Evolutionary conservation across 345 rosid genomes (phyloP).

Genomic region (Eucalyptus decipiens): DNA sequence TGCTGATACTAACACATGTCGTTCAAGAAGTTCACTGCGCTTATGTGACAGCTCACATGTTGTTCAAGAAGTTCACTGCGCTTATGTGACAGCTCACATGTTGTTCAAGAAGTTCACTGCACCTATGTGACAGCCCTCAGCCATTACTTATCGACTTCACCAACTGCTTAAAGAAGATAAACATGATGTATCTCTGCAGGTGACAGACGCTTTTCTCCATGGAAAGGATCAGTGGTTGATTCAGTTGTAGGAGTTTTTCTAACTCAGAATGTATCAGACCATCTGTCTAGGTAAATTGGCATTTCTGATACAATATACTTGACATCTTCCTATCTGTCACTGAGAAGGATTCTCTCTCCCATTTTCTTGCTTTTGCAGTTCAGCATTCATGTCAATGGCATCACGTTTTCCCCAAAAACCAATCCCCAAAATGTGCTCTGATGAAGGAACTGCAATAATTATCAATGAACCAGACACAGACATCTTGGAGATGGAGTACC

Average conservation of each 20-base stretch:
- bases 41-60: background rate
- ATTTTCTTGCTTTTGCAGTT: constrained; percentile 30
- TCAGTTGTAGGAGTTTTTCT: constrained; percentile 97
- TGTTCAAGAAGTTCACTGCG: background rate
- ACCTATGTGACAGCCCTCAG: background rate
- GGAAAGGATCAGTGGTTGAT: constrained; percentile 98
- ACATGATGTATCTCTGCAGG: constrained; percentile 30
- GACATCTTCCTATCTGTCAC: background rate
- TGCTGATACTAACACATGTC: background rate
- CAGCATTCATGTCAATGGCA: constrained; percentile 91
- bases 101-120: background rate
- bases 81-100: background rate
- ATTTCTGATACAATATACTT: background rate
- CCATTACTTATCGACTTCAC: background rate
- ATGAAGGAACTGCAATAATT: constrained; percentile 20
- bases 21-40: background rate
- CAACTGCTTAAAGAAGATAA: background rate
- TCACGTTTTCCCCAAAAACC: constrained; percentile 46
- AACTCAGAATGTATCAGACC: constrained; percentile 95
- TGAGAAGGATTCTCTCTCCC: background rate
- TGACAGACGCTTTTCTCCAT: constrained; percentile 84
- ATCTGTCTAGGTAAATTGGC: constrained; percentile 65
- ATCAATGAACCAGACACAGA: constrained; percentile 23
- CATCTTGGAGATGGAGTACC: constrained; percentile 37
- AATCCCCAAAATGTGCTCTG: constrained; percentile 4